Conservation (phyloP, 495 filamentous ascomycete species). For the Penicillium canariense region DNA sequence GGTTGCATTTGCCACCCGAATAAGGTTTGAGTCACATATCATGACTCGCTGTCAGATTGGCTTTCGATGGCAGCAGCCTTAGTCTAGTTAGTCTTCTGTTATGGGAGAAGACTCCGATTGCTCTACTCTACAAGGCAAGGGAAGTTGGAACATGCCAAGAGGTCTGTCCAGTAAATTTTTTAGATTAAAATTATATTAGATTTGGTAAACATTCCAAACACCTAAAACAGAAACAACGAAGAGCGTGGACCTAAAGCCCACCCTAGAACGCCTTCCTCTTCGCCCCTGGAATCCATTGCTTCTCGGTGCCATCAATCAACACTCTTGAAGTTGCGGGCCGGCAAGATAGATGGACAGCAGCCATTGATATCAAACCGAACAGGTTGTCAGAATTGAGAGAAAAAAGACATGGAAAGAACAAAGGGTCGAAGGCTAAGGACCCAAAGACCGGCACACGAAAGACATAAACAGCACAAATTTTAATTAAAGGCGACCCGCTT, state of each 20-base stretch:
- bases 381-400: neutral
- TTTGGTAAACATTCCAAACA: constrained; percentile 11
- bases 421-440: neutral
- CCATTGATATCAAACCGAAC: constrained; percentile 5
- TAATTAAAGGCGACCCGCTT: constrained; percentile 12
- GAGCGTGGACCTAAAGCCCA: constrained; percentile 8
- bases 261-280: constrained; percentile 14
- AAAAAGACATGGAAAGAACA: neutral
- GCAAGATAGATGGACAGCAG: constrained; percentile 17
- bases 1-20: constrained; percentile 17
- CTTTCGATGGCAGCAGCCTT: neutral
- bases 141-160: neutral
- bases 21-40: constrained; percentile 14
- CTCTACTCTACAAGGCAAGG: neutral
- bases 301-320: neutral
- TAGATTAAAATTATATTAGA: constrained; percentile 19
- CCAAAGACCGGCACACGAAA: constrained; percentile 11
- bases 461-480: constrained; percentile 1
- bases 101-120: too few relatives aligned
- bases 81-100: neutral
- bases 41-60: constrained; percentile 1
- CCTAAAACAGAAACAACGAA: constrained; percentile 7
- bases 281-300: neutral
- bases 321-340: neutral
- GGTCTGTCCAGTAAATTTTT: neutral